Percentiles rank a stretch among this genome's conserved stretches.
phyloP scores from a whole-genome alignment of 108 stramenopile species.

The Cylindrotheca fusiformis region DNA sequence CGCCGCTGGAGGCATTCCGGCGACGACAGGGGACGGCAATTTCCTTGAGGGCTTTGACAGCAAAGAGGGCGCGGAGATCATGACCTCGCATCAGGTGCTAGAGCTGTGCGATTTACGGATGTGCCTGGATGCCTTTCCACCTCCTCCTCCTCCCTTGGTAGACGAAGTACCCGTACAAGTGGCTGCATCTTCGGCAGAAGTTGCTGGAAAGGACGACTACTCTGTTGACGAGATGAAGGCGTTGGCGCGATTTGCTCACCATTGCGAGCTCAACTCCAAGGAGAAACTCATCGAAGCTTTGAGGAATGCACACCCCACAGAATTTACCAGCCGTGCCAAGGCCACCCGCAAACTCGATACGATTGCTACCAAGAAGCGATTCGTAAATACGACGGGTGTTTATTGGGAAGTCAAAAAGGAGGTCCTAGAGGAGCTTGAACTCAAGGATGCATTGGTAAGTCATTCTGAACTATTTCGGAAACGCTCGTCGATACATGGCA shows the following conservation, averaged over 20 bases:
- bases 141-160: conserved; percentile 31
- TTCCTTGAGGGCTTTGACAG: conserved; percentile 14
- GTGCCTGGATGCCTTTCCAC: conserved; percentile 72
- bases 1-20: conserved; percentile 40
- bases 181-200: conserved; percentile 9
- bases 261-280: conserved; percentile 62
- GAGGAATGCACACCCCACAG: conserved; percentile 37
- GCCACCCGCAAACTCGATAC: conserved; percentile 73
- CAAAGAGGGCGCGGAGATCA: neutral
- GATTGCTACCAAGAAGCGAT: conserved; percentile 66
- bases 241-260: conserved; percentile 68
- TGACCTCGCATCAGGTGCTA: conserved; percentile 2
- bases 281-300: conserved; percentile 77
- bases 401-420: conserved; percentile 79
- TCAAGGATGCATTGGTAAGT: conserved; percentile 39
- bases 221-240: conserved; percentile 46
- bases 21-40: neutral
- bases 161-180: neutral
- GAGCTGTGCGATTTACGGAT: conserved; percentile 9
- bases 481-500: neutral
- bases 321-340: conserved; percentile 63
- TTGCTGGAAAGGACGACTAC: conserved; percentile 26
- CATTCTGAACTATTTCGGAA: neutral
- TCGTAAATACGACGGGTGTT: conserved; percentile 43
- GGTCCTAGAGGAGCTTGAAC: conserved; percentile 46